phyloP scores from a whole-genome alignment of 371 early-diverging fungal genomes.

The Vairimorpha ceranae region DNA sequence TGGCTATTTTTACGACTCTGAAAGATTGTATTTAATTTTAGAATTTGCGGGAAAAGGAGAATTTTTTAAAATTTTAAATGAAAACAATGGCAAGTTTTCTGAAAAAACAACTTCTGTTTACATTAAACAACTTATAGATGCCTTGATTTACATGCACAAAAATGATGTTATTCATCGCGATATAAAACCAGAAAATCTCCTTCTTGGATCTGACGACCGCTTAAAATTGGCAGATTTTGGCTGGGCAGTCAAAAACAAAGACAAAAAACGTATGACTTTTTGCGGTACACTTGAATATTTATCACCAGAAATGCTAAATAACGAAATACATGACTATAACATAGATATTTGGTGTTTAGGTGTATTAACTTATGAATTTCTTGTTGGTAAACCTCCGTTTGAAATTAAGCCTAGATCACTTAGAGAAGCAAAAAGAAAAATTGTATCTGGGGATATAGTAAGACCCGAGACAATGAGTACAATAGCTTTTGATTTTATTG shows the following conservation, averaged over 20 bases:
- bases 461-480: slow-evolving; percentile 72
- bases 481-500: slow-evolving; percentile 80
- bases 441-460: slow-evolving; percentile 72
- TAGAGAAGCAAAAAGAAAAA: slow-evolving; percentile 71
- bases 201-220: slow-evolving; percentile 73
- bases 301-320: slow-evolving; percentile 75
- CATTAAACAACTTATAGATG: slow-evolving; percentile 75
- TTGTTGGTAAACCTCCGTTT: slow-evolving; percentile 87
- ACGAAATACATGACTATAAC: slow-evolving; percentile 71
- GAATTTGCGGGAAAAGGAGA: slow-evolving; percentile 90
- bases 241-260: slow-evolving; percentile 88
- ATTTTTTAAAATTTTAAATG: slow-evolving; percentile 71
- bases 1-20: slow-evolving; percentile 88
- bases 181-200: slow-evolving; percentile 86
- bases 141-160: slow-evolving; percentile 77
- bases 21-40: slow-evolving; percentile 79
- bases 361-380: slow-evolving; percentile 85
- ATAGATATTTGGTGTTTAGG: slow-evolving; percentile 96
- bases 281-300: slow-evolving; percentile 96
- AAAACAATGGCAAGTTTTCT: slow-evolving; percentile 66
- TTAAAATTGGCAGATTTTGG: slow-evolving; percentile 95
- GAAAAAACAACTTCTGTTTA: slow-evolving; percentile 75
- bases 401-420: slow-evolving; percentile 67
- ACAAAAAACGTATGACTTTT: slow-evolving; percentile 66
- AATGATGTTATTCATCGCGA: slow-evolving; percentile 90